Evolutionary conservation across 345 rosid species (phyloP), one percentile per base, ranked within the genome.

Genomic region (Hevea brasiliensis): DNA sequence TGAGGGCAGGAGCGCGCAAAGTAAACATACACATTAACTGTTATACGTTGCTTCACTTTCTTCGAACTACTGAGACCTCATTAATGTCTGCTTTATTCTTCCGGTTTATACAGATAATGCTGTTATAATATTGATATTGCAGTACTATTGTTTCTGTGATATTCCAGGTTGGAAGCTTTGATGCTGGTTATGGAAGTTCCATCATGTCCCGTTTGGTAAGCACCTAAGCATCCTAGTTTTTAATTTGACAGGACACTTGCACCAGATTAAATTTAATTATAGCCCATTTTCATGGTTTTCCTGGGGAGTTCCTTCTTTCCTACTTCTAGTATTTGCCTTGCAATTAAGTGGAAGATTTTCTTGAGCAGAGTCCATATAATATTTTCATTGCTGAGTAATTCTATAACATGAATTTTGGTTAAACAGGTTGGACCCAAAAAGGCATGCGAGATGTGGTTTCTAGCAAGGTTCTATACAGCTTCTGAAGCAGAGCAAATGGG

Each of bases 181-280:
- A 94, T 85, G 98, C 97, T 70, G 98, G 98, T 72, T 94, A 94
- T 68, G 98, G 98, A 72, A 89, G 98, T 75, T 90, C 98, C 51
- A 84, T 92, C 73, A 94, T 92, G 97, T 90, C 98, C 70, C 94
- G 98, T 66, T 84, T 94, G 92, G 98, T 92, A 84, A 84, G 87
- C 53, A 65, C 14, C 54, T 37, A 2, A 45, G 7, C 8, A 10
- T 3, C 4, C 47, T 1, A 27, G 17, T 3, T 37, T 47, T 62
- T 29, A 9, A 3, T 56, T 18, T 0, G n/a, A 26, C 15, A 41
- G 6, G 12, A 18, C 7, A 7, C 47, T 11, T 44, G 13, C 13
- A 7, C 6, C 10, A 44, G 47, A 44, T 44, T 44, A 44, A 1
- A 7, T 8, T 3, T 11, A 44, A 1, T 44, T 1, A 44, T 44